phyloP scores from a whole-genome alignment of 805 yeast species.

The Sugiyamaella americana region DNA sequence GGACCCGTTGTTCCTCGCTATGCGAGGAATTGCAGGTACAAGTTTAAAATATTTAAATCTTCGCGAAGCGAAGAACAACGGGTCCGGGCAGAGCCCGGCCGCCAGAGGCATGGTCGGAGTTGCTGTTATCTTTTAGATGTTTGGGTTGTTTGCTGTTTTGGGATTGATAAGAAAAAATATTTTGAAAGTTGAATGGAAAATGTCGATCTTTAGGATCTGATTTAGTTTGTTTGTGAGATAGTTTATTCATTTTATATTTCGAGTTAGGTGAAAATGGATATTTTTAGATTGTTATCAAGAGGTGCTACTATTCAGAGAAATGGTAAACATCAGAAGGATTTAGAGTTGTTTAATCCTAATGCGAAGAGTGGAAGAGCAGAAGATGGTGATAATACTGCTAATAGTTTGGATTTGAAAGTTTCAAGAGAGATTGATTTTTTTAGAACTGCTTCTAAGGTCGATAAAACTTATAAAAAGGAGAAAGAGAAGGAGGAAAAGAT shows the following conservation, averaged over 20 bases:
- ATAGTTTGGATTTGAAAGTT: slow-evolving; percentile 43
- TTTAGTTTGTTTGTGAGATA: too few relatives aligned
- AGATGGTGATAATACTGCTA: slow-evolving; percentile 21
- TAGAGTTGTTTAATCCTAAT: slow-evolving; percentile 22
- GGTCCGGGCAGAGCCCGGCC: too few relatives aligned
- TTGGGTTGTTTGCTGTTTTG: background rate
- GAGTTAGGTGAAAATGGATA: slow-evolving; percentile 54
- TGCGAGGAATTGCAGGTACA: background rate
- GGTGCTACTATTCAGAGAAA: slow-evolving; percentile 75
- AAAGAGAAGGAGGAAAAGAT: slow-evolving; percentile 5
- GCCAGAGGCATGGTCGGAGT: background rate
- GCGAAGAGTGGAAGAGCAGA: slow-evolving; percentile 29
- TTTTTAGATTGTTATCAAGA: slow-evolving; percentile 74
- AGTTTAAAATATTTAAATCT: too few relatives aligned
- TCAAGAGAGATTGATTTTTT: slow-evolving; percentile 81
- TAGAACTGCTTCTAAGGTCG: slow-evolving; percentile 38
- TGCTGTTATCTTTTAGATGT: background rate
- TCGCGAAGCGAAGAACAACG: too few relatives aligned
- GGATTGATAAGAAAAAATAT: background rate
- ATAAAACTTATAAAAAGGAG: slow-evolving; percentile 32
- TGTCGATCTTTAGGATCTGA: too few relatives aligned
- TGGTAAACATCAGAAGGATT: slow-evolving; percentile 36
- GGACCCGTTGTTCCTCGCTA: background rate
- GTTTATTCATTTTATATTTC: too few relatives aligned
- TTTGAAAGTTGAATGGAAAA: too few relatives aligned